phyloP scores from a whole-genome alignment of 169 alveolate genomes.

The Pseudocohnilembus persalinus region DNA sequence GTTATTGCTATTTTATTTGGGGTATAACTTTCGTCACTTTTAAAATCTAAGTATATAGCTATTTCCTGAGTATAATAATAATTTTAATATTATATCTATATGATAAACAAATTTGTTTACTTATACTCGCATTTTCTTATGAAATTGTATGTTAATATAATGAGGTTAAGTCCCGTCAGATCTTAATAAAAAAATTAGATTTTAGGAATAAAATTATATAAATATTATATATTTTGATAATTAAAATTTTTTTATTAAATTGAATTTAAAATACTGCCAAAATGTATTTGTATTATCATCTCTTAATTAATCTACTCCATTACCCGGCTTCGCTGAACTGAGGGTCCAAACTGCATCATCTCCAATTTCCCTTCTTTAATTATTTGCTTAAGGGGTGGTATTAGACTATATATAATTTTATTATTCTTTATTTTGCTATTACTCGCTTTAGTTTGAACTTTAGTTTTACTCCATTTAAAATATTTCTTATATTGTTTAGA shows the following conservation, averaged over 20 bases:
- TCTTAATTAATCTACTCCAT: constrained; percentile 87
- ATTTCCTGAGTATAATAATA: constrained; percentile 53
- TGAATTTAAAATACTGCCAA: constrained; percentile 76
- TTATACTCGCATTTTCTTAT: constrained; percentile 75
- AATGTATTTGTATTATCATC: constrained; percentile 84
- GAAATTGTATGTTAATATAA: constrained; percentile 76
- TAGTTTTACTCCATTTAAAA: too few species aligned
- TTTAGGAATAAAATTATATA: neutral
- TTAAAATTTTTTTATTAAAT: too few species aligned
- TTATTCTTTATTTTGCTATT: neutral
- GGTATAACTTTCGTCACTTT: constrained; percentile 90
- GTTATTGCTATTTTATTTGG: constrained; percentile 81
- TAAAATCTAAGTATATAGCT: constrained; percentile 82
- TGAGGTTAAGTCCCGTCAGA: constrained; percentile 88
- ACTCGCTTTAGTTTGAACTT: too few species aligned
- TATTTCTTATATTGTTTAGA: too few species aligned
- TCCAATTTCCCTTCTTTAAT: constrained; percentile 78
- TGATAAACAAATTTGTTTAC: constrained; percentile 6
- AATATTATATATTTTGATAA: too few species aligned
- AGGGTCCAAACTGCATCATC: constrained; percentile 88
- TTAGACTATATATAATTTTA: too few species aligned
- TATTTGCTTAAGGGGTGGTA: constrained; percentile 27
- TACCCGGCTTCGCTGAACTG: constrained; percentile 86
- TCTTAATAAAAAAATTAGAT: neutral
- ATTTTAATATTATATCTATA: neutral